Conservation (phyloP, 441 rosid genomes). For the Raphanus hybrid region DNA sequence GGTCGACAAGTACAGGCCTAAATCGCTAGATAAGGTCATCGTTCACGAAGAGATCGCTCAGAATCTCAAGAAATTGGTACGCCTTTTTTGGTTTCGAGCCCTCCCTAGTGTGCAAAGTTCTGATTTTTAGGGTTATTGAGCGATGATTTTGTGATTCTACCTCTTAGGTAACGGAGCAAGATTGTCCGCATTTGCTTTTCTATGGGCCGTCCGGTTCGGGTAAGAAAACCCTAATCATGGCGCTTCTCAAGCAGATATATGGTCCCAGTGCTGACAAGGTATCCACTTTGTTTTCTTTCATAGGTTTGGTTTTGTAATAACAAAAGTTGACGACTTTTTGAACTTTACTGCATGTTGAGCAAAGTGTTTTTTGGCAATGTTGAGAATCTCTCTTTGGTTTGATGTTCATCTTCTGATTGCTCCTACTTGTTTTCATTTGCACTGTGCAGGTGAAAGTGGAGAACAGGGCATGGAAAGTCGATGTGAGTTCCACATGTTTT, state of each 20-base stretch:
- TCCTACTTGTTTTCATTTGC: background rate
- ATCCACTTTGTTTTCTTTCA: background rate
- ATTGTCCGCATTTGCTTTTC: conserved; percentile 95
- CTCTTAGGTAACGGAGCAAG: conserved; percentile 80
- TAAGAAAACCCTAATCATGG: conserved; percentile 98
- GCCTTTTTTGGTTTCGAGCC: conserved; percentile 1
- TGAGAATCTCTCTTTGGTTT: conserved; percentile 7
- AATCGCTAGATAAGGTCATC: conserved; percentile 75
- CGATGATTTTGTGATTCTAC: background rate
- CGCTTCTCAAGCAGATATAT: conserved; percentile 81
- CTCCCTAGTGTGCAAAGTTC: conserved; percentile 1
- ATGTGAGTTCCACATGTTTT: conserved; percentile 57
- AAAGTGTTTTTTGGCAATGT: conserved; percentile 10
- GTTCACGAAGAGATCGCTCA: conserved; percentile 85
- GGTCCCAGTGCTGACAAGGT: conserved; percentile 95
- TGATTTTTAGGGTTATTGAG: too few species aligned
- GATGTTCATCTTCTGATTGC: conserved; percentile 9
- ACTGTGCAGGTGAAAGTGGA: conserved; percentile 92
- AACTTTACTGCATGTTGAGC: background rate
- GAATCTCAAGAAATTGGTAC: conserved; percentile 89
- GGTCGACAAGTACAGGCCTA: conserved; percentile 98
- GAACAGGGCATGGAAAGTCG: conserved; percentile 83
- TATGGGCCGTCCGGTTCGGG: conserved; percentile 97
- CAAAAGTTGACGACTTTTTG: conserved; percentile 25
- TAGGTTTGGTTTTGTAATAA: background rate